A percentile compares a stretch with the other conserved stretches of the same genome.
Evolutionary conservation across 768 basidiomycete species (phyloP).

Genomic region (Amanita subjunquillea): DNA sequence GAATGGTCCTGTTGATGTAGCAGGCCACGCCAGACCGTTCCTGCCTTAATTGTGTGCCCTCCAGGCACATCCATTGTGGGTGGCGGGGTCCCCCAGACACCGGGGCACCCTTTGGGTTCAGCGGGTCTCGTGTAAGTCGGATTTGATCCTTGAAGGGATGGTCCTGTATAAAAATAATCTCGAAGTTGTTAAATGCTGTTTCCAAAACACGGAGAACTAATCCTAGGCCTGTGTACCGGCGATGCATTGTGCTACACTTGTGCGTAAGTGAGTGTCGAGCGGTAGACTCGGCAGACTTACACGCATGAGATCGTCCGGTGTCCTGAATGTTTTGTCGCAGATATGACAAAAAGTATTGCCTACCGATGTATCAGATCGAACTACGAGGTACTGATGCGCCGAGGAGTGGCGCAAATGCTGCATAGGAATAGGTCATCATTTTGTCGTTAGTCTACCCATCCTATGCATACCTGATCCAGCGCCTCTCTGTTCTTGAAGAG

Average conservation of each 20-base stretch:
- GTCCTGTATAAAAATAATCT: too few relatives aligned
- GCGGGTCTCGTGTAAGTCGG: too few relatives aligned
- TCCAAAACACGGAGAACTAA: too few relatives aligned
- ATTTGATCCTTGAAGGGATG: too few relatives aligned
- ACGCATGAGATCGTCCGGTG: not conserved
- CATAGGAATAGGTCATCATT: not conserved
- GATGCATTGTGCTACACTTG: not conserved
- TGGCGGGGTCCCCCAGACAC: too few relatives aligned
- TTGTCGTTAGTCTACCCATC: not conserved
- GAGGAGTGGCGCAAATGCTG: not conserved
- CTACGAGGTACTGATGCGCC: not conserved
- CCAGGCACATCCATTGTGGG: too few relatives aligned
- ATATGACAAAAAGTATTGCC: not conserved
- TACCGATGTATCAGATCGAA: not conserved
- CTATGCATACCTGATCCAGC: not conserved
- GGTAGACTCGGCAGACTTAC: not conserved
- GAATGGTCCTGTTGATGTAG: too few relatives aligned
- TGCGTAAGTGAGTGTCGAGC: not conserved
- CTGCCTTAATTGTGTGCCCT: too few relatives aligned
- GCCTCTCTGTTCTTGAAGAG: not conserved
- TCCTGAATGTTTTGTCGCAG: not conserved
- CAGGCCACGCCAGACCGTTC: too few relatives aligned
- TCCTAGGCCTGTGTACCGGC: not conserved
- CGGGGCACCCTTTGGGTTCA: too few relatives aligned
- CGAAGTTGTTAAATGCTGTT: too few relatives aligned